A percentile compares a stretch with the other conserved stretches of the same genome.
Conservation (phyloP, 164 flowering plant genomes). For the Berberis thunbergii region DNA sequence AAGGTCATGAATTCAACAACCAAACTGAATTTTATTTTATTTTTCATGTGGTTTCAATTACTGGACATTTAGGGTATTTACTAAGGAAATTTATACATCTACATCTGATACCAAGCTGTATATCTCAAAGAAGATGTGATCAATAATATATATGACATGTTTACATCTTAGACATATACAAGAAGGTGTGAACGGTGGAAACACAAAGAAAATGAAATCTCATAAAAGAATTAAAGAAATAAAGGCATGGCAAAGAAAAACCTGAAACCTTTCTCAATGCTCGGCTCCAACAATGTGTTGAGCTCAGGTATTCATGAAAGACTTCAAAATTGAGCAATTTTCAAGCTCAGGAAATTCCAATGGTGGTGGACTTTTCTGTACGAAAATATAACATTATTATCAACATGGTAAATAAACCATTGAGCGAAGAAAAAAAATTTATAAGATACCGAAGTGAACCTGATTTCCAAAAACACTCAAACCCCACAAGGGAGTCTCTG, state of each 20-base stretch:
- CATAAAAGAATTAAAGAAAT: not conserved
- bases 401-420: not conserved
- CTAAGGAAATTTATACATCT: too few relatives aligned
- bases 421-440: not conserved
- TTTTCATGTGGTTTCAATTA: too few relatives aligned
- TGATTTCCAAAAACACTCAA: conserved; percentile 53
- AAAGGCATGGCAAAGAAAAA: not conserved
- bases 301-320: conserved; percentile 36
- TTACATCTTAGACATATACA: too few relatives aligned
- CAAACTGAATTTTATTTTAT: too few relatives aligned
- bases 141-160: not conserved
- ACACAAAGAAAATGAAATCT: not conserved
- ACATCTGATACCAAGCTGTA: too few relatives aligned
- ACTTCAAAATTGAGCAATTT: conserved; percentile 39
- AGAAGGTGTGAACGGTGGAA: too few relatives aligned
- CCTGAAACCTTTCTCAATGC: conserved; percentile 38
- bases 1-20: too few relatives aligned
- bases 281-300: conserved; percentile 37
- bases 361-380: conserved; percentile 46
- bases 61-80: too few relatives aligned
- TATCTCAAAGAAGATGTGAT: not conserved
- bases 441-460: conserved; percentile 26
- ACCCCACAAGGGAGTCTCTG: conserved; percentile 54
- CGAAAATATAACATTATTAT: not conserved
- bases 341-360: conserved; percentile 27